Percentiles rank a stretch among this genome's conserved stretches.
Conservation (phyloP, 73 alveolate species). For the Paramecium sonneborni region DNA sequence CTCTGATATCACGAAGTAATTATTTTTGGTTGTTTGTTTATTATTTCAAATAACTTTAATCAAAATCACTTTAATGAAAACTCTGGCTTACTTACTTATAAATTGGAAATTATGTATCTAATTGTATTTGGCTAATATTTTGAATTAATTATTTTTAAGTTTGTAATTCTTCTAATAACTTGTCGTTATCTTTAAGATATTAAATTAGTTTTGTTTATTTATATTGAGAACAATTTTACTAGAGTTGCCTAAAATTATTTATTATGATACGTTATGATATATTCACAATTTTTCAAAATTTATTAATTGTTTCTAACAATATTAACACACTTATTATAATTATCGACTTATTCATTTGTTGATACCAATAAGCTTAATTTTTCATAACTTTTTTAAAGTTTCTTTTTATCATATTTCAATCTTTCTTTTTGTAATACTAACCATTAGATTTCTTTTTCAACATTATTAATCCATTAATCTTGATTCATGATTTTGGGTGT, state of each 20-base stretch:
- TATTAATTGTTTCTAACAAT: neutral
- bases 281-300: neutral
- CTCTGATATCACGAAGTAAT: conserved; percentile 8
- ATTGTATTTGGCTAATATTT: neutral
- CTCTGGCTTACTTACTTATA: neutral
- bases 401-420: conserved; percentile 2
- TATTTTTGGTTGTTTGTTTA: neutral
- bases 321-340: neutral
- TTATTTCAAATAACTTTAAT: neutral
- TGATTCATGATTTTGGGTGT: neutral
- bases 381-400: neutral
- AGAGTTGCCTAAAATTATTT: neutral
- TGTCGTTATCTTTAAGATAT: neutral
- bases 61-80: neutral
- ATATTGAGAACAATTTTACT: neutral
- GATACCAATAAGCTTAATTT: neutral
- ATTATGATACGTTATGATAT: neutral
- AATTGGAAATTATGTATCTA: neutral
- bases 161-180: neutral
- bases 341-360: neutral
- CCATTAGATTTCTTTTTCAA: neutral
- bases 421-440: neutral
- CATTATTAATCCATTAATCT: neutral
- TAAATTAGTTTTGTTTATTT: neutral
- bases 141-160: neutral